These are phyloP conservation scores for Stachybotrys chartarum DNA, from an alignment of 2,329 filamentous ascomycete genomes.

Conservation along the genomic window DNA sequence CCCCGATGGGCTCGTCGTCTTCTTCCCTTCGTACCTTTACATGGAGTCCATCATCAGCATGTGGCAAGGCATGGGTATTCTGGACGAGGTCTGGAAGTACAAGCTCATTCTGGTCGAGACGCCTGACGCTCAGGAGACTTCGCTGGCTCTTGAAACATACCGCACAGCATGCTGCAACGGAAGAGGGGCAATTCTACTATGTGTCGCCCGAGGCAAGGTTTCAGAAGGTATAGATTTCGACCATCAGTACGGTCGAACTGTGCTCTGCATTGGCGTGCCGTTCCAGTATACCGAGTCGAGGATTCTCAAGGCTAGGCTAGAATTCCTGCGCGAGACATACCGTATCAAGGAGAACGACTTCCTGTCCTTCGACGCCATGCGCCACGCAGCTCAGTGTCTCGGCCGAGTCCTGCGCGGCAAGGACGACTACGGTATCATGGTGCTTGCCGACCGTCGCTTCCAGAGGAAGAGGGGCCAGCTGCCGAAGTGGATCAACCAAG, in stretches of 20 bases:
- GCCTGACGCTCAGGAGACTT: conserved; percentile 94
- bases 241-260: conserved; percentile 93
- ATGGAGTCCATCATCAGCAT: conserved; percentile 99
- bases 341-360: conserved; percentile 97
- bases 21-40: conserved; percentile 97
- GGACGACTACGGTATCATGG: conserved; percentile 99
- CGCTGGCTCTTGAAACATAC: conserved; percentile 90
- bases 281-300: conserved; percentile 99
- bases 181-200: conserved; percentile 84
- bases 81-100: conserved; percentile 98
- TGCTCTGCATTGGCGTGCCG: conserved; percentile 92
- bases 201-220: conserved; percentile 94
- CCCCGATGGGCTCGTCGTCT: conserved; percentile 96
- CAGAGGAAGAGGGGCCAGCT: conserved; percentile 85
- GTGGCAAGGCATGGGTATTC: conserved; percentile 98
- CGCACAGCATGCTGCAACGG: conserved; percentile 97
- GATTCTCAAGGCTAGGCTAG: conserved; percentile 89
- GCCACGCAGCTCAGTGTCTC: conserved; percentile 94
- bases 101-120: conserved; percentile 98
- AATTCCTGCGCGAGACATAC: conserved; percentile 96
- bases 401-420: conserved; percentile 93
- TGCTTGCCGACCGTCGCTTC: conserved; percentile 88
- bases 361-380: conserved; percentile 96
- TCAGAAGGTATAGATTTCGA: conserved; percentile 99
- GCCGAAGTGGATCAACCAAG: conserved; percentile 94